phyloP scores from a whole-genome alignment of 345 rosid species.

The Mercurialis annua region DNA sequence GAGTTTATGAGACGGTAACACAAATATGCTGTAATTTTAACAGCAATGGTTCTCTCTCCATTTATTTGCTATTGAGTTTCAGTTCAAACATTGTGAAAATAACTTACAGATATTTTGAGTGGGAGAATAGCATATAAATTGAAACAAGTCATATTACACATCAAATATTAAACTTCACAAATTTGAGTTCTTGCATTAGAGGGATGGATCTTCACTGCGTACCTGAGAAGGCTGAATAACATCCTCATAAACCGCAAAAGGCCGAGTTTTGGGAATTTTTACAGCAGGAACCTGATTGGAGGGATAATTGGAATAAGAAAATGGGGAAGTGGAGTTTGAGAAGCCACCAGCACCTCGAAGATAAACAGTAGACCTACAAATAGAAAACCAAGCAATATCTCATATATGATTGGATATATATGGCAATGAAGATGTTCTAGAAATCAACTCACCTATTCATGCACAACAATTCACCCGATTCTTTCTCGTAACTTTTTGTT shows the following conservation, averaged over 20 bases:
- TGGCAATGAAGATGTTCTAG: slow-evolving; percentile 10
- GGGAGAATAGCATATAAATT: neutral
- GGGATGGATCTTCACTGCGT: slow-evolving; percentile 23
- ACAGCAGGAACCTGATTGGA: slow-evolving; percentile 50
- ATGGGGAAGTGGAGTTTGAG: slow-evolving; percentile 66
- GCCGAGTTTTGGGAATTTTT: slow-evolving; percentile 64
- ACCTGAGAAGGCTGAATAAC: slow-evolving; percentile 80
- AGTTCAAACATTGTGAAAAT: neutral
- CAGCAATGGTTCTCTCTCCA: neutral
- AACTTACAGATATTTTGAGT: neutral
- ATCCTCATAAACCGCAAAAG: slow-evolving; percentile 64
- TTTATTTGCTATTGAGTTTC: neutral
- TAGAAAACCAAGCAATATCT: slow-evolving; percentile 11
- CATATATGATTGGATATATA: slow-evolving; percentile 12
- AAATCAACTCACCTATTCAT: slow-evolving; percentile 61
- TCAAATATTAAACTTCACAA: neutral
- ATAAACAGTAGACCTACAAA: slow-evolving; percentile 52
- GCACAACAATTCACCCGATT: slow-evolving; percentile 65
- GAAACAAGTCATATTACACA: neutral
- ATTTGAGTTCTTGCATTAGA: slow-evolving; percentile 11
- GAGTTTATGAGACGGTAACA: neutral
- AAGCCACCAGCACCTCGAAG: slow-evolving; percentile 93
- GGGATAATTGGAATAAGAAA: slow-evolving; percentile 68
- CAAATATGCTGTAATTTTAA: neutral
- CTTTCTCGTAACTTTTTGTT: slow-evolving; percentile 65